These are phyloP conservation scores for Pythium phragmitis DNA, from an alignment of 352 stramenopile species.

Conservation along the genomic window DNA sequence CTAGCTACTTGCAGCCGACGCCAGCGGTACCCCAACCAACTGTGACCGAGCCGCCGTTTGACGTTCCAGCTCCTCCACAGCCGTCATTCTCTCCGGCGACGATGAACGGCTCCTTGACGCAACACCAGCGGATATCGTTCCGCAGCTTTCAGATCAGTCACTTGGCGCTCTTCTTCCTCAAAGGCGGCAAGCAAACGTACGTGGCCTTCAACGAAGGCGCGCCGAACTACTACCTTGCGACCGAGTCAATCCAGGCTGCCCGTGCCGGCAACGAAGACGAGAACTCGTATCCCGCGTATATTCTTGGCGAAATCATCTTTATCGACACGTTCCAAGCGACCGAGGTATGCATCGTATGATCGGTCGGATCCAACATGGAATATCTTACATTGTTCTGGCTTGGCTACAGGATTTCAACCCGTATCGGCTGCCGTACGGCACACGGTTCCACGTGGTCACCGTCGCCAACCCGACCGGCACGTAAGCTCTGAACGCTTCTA, in stretches of 20 bases:
- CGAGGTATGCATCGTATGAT: slow-evolving; percentile 40
- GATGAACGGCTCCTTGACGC: slow-evolving; percentile 18
- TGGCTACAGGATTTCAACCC: slow-evolving; percentile 73
- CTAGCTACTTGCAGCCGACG: slow-evolving; percentile 18
- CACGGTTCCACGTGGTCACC: slow-evolving; percentile 77
- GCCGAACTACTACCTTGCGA: slow-evolving; percentile 77
- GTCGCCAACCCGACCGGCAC: slow-evolving; percentile 73
- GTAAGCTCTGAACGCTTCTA: slow-evolving; percentile 22
- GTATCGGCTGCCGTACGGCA: slow-evolving; percentile 71
- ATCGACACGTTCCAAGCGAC: slow-evolving; percentile 83
- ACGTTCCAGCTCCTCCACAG: slow-evolving; percentile 15
- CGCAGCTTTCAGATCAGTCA: slow-evolving; percentile 82
- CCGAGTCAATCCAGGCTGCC: slow-evolving; percentile 75
- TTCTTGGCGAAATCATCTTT: slow-evolving; percentile 83
- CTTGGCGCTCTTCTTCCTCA: slow-evolving; percentile 76
- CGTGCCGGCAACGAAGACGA: slow-evolving; percentile 43
- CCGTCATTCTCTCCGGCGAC: slow-evolving; percentile 4
- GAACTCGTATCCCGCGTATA: slow-evolving; percentile 67
- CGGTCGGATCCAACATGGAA: no score
- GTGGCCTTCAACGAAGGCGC: slow-evolving; percentile 82
- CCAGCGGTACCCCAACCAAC: slow-evolving; percentile 3
- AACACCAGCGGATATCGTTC: slow-evolving; percentile 78
- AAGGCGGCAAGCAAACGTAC: slow-evolving; percentile 72
- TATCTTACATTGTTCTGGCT: slow-evolving; percentile 1
- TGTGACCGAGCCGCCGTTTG: not conserved